Percentiles rank a stretch among this genome's conserved stretches.
Evolutionary conservation across 192 early-diverging fungal species (phyloP).

Genomic region (Coemansia sp.): DNA sequence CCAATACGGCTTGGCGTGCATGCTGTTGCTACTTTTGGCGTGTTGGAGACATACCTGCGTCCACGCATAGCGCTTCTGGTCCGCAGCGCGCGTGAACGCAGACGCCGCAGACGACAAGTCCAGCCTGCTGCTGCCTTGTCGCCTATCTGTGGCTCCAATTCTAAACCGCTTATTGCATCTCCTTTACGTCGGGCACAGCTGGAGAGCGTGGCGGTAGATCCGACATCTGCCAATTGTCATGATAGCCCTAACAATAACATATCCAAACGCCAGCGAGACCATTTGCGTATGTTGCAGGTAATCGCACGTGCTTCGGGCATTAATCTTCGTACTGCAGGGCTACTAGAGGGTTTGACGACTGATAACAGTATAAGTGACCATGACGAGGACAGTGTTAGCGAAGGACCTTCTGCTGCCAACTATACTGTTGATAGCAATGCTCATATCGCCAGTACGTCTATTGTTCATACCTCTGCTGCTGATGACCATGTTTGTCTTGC

Average conservation of each 20-base stretch:
- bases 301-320: conserved; percentile 45
- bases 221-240: conserved; percentile 2
- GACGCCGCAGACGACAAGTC: neutral
- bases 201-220: neutral
- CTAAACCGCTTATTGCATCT: neutral
- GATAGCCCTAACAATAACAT: neutral
- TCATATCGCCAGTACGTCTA: neutral
- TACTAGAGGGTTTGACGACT: conserved; percentile 22
- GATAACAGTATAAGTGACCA: neutral
- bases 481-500: neutral
- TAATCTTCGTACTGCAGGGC: conserved; percentile 28
- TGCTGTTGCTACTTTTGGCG: conserved; percentile 79
- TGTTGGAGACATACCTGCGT: conserved; percentile 78
- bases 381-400: conserved; percentile 3
- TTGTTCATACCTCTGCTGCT: neutral
- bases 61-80: conserved; percentile 55
- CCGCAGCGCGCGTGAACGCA: neutral
- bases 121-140: neutral
- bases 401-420: neutral
- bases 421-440: neutral
- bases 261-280: conserved; percentile 8
- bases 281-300: conserved; percentile 36
- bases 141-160: neutral
- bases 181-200: conserved; percentile 18
- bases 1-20: conserved; percentile 75